phyloP scores from a whole-genome alignment of 257 asterid species.

The Solanum dulcamara region DNA sequence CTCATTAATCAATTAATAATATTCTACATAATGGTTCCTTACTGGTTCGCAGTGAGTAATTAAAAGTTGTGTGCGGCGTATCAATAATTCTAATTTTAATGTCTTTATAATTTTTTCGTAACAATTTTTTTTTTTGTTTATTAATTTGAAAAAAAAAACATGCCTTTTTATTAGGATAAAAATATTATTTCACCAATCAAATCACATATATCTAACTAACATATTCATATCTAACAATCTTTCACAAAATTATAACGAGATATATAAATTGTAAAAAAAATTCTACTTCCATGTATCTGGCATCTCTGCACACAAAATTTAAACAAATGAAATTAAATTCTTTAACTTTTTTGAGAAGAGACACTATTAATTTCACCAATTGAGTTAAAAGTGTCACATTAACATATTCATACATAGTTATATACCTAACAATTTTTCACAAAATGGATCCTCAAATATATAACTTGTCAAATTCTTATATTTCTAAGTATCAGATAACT shows the following conservation, averaged over 20 bases:
- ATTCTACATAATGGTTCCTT: neutral
- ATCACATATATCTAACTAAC: too few relatives aligned
- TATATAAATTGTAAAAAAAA: neutral
- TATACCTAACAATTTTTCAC: neutral
- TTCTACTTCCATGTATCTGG: neutral
- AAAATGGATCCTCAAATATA: neutral
- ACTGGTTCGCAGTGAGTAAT: neutral
- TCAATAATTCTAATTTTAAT: neutral
- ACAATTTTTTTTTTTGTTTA: too few relatives aligned
- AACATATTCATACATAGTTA: too few relatives aligned
- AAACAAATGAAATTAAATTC: neutral
- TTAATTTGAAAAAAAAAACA: too few relatives aligned
- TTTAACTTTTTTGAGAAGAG: neutral
- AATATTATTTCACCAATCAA: neutral
- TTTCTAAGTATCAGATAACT: neutral
- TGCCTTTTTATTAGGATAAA: too few relatives aligned
- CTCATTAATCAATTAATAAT: neutral
- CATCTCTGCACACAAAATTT: neutral
- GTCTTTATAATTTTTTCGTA: neutral
- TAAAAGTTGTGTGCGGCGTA: neutral
- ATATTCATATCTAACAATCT: neutral
- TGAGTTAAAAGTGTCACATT: neutral
- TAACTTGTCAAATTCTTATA: neutral
- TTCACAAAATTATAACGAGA: neutral
- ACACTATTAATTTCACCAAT: neutral